These are phyloP conservation scores for Dimargaris cristalligena DNA, from an alignment of 192 early-diverging fungal genomes.

Conservation along the genomic window DNA sequence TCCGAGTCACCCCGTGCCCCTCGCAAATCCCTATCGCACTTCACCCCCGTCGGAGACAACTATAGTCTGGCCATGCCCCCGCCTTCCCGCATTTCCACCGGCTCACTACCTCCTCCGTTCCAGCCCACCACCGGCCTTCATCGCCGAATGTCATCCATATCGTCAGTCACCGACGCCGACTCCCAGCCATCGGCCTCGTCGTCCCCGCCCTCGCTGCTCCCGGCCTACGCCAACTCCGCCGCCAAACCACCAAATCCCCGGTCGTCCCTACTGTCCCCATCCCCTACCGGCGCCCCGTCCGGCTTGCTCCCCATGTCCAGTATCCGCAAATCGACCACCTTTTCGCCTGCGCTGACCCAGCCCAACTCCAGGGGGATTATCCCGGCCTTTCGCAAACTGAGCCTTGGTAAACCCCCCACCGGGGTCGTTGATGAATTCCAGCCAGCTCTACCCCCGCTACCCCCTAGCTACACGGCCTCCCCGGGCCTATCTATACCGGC, in stretches of 20 bases:
- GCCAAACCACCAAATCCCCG: not conserved
- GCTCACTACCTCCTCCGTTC: not conserved
- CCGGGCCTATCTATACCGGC: not conserved
- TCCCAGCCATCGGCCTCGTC: not conserved
- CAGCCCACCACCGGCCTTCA: not conserved
- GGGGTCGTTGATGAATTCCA: not conserved
- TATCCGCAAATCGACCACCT: constrained; percentile 1
- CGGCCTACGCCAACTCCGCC: not conserved
- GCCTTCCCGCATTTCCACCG: not conserved
- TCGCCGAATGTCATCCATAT: not conserved
- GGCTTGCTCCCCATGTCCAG: not conserved
- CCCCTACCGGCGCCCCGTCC: not conserved
- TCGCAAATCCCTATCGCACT: not conserved
- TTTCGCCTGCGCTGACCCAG: not conserved
- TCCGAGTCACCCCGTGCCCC: not conserved
- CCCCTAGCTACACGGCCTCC: not conserved
- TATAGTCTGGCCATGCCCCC: too few relatives aligned
- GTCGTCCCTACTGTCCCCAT: not conserved
- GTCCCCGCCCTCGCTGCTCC: not conserved
- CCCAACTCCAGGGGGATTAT: not conserved
- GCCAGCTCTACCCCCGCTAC: not conserved
- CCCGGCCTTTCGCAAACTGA: constrained; percentile 2
- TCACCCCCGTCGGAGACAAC: not conserved
- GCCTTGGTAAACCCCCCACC: constrained; percentile 1
- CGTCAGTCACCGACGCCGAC: not conserved